Conservation (phyloP, 139 green algal species). For the Desmodesmus armatus region DNA sequence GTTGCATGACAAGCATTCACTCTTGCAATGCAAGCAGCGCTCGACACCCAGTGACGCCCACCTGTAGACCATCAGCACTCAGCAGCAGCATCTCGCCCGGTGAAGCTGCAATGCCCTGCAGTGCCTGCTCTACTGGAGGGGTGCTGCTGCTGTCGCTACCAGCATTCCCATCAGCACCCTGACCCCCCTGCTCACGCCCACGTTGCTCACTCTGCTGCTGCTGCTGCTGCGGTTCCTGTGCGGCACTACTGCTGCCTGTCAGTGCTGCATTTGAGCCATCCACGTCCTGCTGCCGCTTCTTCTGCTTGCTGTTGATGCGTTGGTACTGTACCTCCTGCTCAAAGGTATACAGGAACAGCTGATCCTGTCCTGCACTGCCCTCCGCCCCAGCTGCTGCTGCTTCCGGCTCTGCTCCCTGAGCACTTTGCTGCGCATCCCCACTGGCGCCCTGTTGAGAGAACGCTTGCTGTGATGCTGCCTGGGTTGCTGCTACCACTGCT, state of each 20-base stretch:
- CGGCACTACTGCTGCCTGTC: neutral
- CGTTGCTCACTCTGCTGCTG: neutral
- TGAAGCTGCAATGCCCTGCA: slow-evolving; percentile 36
- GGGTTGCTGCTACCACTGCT: neutral
- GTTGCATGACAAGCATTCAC: slow-evolving; percentile 1
- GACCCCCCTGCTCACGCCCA: neutral
- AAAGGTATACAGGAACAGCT: slow-evolving; percentile 54
- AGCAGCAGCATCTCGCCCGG: slow-evolving; percentile 77
- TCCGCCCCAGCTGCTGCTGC: no score
- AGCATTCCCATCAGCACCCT: neutral
- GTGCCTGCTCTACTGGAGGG: slow-evolving; percentile 14
- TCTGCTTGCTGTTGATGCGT: slow-evolving; percentile 13
- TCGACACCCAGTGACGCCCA: no score
- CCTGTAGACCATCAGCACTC: slow-evolving; percentile 72
- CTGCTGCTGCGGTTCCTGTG: neutral
- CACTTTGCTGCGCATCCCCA: no score
- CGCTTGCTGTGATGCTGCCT: no score
- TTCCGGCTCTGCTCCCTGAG: neutral
- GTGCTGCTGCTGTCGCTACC: slow-evolving; percentile 14
- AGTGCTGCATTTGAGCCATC: neutral
- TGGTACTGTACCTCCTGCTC: neutral
- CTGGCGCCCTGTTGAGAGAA: no score
- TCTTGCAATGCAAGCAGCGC: neutral
- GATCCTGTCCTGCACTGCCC: no score
- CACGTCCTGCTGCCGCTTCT: neutral